Conservation (phyloP, 2,329 filamentous ascomycete genomes). For the Fusarium pseudocircinatum region DNA sequence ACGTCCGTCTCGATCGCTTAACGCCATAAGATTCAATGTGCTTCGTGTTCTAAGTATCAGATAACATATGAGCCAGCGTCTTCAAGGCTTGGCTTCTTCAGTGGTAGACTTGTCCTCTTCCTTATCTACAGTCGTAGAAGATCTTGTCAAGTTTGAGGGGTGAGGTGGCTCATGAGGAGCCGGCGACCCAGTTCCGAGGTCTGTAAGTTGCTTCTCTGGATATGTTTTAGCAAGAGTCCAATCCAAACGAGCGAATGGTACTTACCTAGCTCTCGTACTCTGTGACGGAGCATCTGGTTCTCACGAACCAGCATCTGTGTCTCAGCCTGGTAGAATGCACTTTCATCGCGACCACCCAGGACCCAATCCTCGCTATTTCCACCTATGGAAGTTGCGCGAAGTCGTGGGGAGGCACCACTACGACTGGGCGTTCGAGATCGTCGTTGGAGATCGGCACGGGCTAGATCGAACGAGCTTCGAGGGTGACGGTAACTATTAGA, state of each 20-base stretch:
- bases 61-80: background rate
- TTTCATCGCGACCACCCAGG: slow-evolving; percentile 75
- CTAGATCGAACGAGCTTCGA: slow-evolving; percentile 68
- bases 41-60: background rate
- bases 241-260: no score
- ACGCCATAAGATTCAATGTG: slow-evolving; percentile 21
- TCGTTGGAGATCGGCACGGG: slow-evolving; percentile 64
- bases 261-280: slow-evolving; percentile 76
- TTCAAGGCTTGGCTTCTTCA: slow-evolving; percentile 27
- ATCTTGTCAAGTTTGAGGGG: slow-evolving; percentile 59
- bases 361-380: slow-evolving; percentile 69
- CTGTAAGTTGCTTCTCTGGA: slow-evolving; percentile 62
- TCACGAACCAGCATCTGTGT: slow-evolving; percentile 80
- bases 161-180: slow-evolving; percentile 57
- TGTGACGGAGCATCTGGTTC: slow-evolving; percentile 82
- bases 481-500: slow-evolving; percentile 62
- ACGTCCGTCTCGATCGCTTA: slow-evolving; percentile 7
- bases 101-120: slow-evolving; percentile 32
- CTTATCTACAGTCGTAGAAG: slow-evolving; percentile 57
- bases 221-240: slow-evolving; percentile 4
- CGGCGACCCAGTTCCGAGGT: slow-evolving; percentile 48
- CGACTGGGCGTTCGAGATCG: slow-evolving; percentile 69
- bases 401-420: slow-evolving; percentile 64
- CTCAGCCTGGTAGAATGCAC: slow-evolving; percentile 83
- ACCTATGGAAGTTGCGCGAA: slow-evolving; percentile 67